These are phyloP conservation scores for Calonectria crousiana DNA, from an alignment of 2,329 filamentous ascomycete genomes.

Conservation along the genomic window DNA sequence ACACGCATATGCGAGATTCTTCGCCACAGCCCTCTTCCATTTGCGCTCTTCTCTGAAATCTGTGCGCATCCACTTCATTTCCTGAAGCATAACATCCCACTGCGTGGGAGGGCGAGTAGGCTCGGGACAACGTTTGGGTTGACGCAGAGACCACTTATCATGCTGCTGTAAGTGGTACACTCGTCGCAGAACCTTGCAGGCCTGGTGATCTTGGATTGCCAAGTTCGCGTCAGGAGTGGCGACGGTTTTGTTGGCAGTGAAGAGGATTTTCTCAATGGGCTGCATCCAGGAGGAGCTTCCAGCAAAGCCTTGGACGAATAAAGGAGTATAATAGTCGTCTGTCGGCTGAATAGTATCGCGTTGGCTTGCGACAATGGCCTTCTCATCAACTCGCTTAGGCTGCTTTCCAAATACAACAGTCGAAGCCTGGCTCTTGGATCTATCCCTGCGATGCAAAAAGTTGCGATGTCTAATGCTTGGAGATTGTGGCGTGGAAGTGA, in stretches of 20 bases:
- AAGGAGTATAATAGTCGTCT: conserved; percentile 74
- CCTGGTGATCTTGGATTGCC: conserved; percentile 86
- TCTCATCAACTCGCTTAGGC: conserved; percentile 62
- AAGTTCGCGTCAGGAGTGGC: conserved; percentile 88
- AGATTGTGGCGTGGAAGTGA: conserved; percentile 60
- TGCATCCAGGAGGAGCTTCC: conserved; percentile 70
- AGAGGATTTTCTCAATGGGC: conserved; percentile 77
- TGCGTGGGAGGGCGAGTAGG: conserved; percentile 82
- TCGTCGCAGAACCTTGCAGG: conserved; percentile 85
- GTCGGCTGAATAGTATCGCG: conserved; percentile 59
- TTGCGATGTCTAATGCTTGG: conserved; percentile 49
- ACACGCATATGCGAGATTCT: conserved; percentile 84
- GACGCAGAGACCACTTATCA: conserved; percentile 92
- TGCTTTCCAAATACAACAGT: conserved; percentile 85
- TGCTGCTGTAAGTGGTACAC: conserved; percentile 93
- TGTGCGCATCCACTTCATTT: conserved; percentile 98
- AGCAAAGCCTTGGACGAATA: conserved; percentile 71
- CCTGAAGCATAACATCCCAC: conserved; percentile 86
- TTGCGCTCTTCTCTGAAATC: conserved; percentile 95
- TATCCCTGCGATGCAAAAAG: conserved; percentile 62
- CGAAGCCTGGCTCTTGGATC: conserved; percentile 75
- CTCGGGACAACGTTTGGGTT: conserved; percentile 87
- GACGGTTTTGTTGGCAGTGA: conserved; percentile 89
- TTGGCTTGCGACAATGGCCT: conserved; percentile 55
- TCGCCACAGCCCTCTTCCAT: conserved; percentile 88